Conservation (phyloP, 768 basidiomycete genomes). For the Gymnopilus junonius region DNA sequence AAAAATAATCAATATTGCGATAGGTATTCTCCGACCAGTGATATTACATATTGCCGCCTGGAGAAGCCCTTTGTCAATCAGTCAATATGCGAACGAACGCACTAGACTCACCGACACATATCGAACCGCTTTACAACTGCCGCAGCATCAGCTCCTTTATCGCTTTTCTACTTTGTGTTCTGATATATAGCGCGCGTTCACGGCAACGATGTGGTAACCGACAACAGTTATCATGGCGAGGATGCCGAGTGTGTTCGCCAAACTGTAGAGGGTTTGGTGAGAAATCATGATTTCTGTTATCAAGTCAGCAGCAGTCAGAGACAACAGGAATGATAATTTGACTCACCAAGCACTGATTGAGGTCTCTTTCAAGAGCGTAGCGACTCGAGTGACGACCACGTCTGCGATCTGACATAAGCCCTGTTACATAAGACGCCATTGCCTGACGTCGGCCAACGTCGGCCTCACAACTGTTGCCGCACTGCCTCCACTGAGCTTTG, state of each 20-base stretch:
- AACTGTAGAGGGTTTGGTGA: slow-evolving; percentile 76
- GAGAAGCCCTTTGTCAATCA: not conserved
- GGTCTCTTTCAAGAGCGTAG: not conserved
- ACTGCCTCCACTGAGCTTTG: slow-evolving; percentile 5
- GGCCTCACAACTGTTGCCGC: slow-evolving; percentile 3
- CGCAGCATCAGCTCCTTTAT: not conserved
- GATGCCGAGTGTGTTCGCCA: slow-evolving; percentile 83
- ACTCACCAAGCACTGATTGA: not conserved
- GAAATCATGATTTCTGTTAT: slow-evolving; percentile 68
- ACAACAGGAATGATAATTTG: not conserved
- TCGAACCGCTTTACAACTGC: not conserved
- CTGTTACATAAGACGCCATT: not conserved
- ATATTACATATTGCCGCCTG: not conserved
- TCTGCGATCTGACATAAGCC: not conserved
- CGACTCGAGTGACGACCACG: not conserved
- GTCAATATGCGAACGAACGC: not conserved
- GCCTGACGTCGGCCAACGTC: not conserved
- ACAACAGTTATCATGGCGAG: slow-evolving; percentile 89
- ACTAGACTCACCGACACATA: not conserved
- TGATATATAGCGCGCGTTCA: slow-evolving; percentile 62
- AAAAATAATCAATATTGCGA: not conserved
- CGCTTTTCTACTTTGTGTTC: slow-evolving; percentile 22
- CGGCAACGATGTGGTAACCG: slow-evolving; percentile 88
- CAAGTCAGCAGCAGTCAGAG: not conserved
- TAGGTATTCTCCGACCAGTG: not conserved